Conservation (phyloP, 2,329 filamentous ascomycete species). For the Paracoccidioides brasiliensis region DNA sequence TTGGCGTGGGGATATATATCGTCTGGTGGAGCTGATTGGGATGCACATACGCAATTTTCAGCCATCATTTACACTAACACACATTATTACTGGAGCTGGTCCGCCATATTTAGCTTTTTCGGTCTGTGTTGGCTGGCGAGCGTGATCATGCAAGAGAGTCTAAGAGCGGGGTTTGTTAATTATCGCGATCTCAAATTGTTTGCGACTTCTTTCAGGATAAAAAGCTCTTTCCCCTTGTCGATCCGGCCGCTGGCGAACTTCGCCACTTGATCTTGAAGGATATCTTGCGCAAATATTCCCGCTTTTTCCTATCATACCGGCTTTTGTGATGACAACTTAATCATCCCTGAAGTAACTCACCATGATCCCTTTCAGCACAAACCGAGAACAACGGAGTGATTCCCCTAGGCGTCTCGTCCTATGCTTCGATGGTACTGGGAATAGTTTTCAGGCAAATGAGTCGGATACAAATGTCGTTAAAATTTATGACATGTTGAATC, state of each 20-base stretch:
- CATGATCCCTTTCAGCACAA: background rate
- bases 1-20: background rate
- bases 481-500: conserved; percentile 32
- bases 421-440: conserved; percentile 19
- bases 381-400: background rate
- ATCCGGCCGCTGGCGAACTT: background rate
- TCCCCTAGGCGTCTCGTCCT: conserved; percentile 11
- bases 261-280: background rate
- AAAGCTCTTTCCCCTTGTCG: background rate
- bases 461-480: conserved; percentile 44
- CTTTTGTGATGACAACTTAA: background rate
- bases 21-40: background rate
- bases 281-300: background rate
- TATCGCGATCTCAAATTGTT: background rate
- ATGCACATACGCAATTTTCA: too few species aligned
- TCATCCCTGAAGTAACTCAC: background rate
- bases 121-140: background rate
- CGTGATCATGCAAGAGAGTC: background rate
- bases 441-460: conserved; percentile 21
- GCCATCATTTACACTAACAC: background rate
- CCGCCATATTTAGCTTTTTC: background rate
- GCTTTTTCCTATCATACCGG: background rate
- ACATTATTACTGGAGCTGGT: background rate
- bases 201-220: background rate
- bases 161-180: background rate